phyloP scores from a whole-genome alignment of 306 rosid genomes.

The Fragaria ananassa region DNA sequence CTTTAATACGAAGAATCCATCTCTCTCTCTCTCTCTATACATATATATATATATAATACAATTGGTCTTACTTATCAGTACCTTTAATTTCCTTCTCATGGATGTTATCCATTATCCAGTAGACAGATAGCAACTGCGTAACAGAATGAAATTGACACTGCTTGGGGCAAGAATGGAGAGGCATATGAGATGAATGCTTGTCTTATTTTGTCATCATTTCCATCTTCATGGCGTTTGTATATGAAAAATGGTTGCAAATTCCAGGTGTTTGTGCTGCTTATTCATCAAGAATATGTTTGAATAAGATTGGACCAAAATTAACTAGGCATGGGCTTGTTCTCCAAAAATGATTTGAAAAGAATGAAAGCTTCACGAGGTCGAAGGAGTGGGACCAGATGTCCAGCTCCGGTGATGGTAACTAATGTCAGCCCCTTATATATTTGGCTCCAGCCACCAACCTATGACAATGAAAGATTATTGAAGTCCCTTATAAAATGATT shows the following conservation, averaged over 20 bases:
- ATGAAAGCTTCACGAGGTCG: slow-evolving; percentile 78
- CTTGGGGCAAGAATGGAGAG: slow-evolving; percentile 26
- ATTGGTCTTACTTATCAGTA: not conserved
- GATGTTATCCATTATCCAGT: not conserved
- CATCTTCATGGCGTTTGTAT: slow-evolving; percentile 8
- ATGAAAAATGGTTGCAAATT: slow-evolving; percentile 17
- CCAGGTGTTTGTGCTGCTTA: slow-evolving; percentile 36
- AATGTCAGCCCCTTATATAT: slow-evolving; percentile 80
- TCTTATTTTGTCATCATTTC: slow-evolving; percentile 37
- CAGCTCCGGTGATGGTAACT: slow-evolving; percentile 82
- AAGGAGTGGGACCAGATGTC: slow-evolving; percentile 94
- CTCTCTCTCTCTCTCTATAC: no score
- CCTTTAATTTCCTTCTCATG: not conserved
- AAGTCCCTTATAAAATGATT: not conserved
- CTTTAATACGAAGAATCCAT: slow-evolving; percentile 4
- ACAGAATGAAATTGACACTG: not conserved
- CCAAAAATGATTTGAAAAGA: slow-evolving; percentile 90
- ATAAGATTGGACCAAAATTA: slow-evolving; percentile 28
- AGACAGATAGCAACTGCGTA: slow-evolving; percentile 4
- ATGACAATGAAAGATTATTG: slow-evolving; percentile 7
- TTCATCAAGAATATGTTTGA: slow-evolving; percentile 29
- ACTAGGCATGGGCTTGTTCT: slow-evolving; percentile 63
- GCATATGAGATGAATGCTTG: slow-evolving; percentile 63
- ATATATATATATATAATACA: not conserved
- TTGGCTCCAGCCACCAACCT: slow-evolving; percentile 98